A percentile compares a stretch with the other conserved stretches of the same genome.
phyloP scores from a whole-genome alignment of 805 yeast genomes.

The Hanseniaspora lachancei region DNA sequence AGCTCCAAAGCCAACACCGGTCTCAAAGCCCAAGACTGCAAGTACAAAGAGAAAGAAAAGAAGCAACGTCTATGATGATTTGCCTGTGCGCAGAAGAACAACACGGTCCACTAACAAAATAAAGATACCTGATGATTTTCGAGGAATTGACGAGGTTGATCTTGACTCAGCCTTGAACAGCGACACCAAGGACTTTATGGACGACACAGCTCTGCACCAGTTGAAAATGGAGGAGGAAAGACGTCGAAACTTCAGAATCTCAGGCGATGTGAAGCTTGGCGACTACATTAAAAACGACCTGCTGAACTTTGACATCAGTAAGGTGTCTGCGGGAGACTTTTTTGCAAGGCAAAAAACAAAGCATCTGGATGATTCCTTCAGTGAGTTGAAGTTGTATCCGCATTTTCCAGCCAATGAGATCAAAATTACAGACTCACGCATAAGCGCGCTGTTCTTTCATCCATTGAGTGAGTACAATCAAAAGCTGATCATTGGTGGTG shows the following conservation, averaged over 20 bases:
- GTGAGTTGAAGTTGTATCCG: conserved; percentile 37
- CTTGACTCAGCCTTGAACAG: conserved; percentile 1
- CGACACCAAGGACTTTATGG: conserved; percentile 18
- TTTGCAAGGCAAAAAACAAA: conserved; percentile 28
- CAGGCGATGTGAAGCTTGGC: conserved; percentile 33
- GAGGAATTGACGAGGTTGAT: conserved; percentile 6
- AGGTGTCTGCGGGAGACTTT: conserved; percentile 58
- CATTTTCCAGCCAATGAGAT: conserved; percentile 56
- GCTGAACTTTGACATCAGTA: conserved; percentile 24
- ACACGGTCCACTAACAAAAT: conserved; percentile 18
- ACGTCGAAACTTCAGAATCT: conserved; percentile 17
- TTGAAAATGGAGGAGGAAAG: conserved; percentile 8
- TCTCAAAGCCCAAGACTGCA: conserved; percentile 23
- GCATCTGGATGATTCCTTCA: conserved; percentile 27
- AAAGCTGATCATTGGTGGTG: conserved; percentile 70
- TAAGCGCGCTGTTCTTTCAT: conserved; percentile 64
- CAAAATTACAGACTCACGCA: conserved; percentile 54
- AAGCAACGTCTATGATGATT: not conserved
- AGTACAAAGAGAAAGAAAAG: conserved; percentile 12
- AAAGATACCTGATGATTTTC: conserved; percentile 1
- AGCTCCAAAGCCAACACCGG: conserved; percentile 7
- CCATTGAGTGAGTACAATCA: conserved; percentile 42
- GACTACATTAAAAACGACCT: conserved; percentile 38
- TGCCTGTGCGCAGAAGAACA: conserved; percentile 16
- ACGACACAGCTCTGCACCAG: not conserved